Evolutionary conservation across 2,329 filamentous ascomycete species (phyloP), one percentile per base, ranked within the genome.

Genomic region (Aspergillus fumigatus): DNA sequence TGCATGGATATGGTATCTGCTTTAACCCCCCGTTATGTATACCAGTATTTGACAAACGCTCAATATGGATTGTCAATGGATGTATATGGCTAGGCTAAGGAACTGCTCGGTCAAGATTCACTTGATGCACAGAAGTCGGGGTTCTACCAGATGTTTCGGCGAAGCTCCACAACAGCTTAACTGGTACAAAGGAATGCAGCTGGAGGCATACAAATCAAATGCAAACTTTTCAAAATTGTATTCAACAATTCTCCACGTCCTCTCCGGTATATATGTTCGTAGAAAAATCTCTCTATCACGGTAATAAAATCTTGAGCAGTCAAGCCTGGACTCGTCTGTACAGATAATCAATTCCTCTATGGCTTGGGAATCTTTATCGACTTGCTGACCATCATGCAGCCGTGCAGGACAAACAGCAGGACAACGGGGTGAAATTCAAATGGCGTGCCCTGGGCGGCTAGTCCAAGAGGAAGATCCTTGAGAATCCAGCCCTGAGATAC

Each of bases 351-450:
- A 50, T 49, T 43, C 48, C 40, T 35, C 48, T 62, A 84, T 52
- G 82, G 92, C 84, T 99, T 99, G 17, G 94, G 94, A 64, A 99
- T 92, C 72, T 94, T 90, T 68, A 99, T 85, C 32, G 87, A 93
- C 82, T 93, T 95, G 79, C 91, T 96, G 62, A 93, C 88, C 94
- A 99, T 97, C 69, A 94, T 77, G 71, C 89, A 95, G 21, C 92
- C 94, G 72, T 96, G 91, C n/a, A 92, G 66, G 57, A 95, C 80
- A 75, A 97, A 99, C 58, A 97, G 69, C 25, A 86, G 75, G 7
- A 88, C 90, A 3, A 88, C 80, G 14, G 94, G 93, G 73, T 99
- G 94, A 59, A 97, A 85, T 75, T 96, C 94, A 21, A 92, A 78
- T 7, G 78, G 62, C 0, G 88, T 86, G 23, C 89, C 92, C 53